These are phyloP conservation scores for Alopecurus myosuroides DNA, from an alignment of 176 grass and related monocot genomes.

Conservation along the genomic window DNA sequence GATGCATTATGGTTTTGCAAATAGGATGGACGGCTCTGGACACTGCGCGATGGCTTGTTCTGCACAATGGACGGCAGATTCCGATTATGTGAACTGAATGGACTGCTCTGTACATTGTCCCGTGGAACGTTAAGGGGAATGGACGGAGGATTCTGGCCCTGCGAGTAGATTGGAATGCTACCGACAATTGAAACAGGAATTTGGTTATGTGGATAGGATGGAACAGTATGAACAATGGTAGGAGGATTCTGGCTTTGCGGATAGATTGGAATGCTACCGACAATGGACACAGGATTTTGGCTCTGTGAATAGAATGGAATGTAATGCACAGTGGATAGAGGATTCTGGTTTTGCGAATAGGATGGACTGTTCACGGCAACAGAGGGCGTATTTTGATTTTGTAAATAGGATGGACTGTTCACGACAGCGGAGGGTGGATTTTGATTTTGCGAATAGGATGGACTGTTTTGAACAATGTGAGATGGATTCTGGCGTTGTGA, in stretches of 20 bases:
- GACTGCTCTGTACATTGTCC: neutral
- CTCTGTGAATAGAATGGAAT: neutral
- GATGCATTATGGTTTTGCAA: neutral
- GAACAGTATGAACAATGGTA: neutral
- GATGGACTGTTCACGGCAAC: neutral
- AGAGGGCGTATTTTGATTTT: neutral
- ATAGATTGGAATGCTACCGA: neutral
- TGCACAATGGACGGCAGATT: neutral
- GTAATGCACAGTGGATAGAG: neutral
- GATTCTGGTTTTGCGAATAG: neutral
- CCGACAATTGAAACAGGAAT: neutral
- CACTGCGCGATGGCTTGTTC: neutral
- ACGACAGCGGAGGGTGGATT: neutral
- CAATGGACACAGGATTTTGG: conserved; percentile 1
- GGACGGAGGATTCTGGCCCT: neutral
- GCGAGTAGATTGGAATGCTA: neutral
- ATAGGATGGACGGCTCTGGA: neutral
- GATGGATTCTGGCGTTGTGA: neutral
- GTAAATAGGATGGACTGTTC: neutral
- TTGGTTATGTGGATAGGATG: neutral
- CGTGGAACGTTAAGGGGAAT: neutral
- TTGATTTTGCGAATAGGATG: neutral
- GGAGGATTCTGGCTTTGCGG: neutral
- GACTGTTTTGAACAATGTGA: neutral
- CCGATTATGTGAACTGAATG: neutral